phyloP scores from a whole-genome alignment of 352 stramenopile genomes.

The Globisporangium okanoganense region DNA sequence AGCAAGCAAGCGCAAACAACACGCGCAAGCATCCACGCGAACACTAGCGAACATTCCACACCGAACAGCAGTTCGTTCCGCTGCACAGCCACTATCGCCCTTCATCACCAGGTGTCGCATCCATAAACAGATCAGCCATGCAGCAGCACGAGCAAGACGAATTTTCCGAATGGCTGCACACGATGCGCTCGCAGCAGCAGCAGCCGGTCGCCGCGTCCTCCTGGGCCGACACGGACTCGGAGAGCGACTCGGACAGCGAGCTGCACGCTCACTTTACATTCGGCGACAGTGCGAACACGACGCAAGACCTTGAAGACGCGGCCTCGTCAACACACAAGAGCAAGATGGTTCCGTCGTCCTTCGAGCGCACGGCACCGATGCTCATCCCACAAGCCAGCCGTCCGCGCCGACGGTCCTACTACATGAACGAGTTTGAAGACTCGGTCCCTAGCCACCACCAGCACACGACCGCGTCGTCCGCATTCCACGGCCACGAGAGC shows the following conservation, averaged over 20 bases:
- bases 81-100: background rate
- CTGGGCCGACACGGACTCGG: conserved; percentile 60
- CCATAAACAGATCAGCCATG: background rate
- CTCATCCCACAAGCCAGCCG: conserved; percentile 33
- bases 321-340: background rate
- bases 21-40: too few relatives aligned
- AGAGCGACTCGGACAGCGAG: conserved; percentile 26
- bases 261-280: conserved; percentile 8
- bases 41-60: background rate
- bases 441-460: conserved; percentile 6
- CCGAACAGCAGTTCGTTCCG: background rate
- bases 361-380: conserved; percentile 48
- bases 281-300: background rate
- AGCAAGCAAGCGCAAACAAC: background rate
- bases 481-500: background rate
- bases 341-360: conserved; percentile 14
- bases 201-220: conserved; percentile 37
- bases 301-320: too few relatives aligned
- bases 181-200: conserved; percentile 29
- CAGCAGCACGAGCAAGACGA: conserved; percentile 12
- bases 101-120: conserved; percentile 1
- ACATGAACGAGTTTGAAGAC: conserved; percentile 20
- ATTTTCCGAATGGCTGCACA: conserved; percentile 48
- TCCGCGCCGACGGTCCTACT: conserved; percentile 13
- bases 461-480: background rate